These are phyloP conservation scores for Metschnikowia corniflorae DNA, from an alignment of 805 yeast species.

Conservation along the genomic window DNA sequence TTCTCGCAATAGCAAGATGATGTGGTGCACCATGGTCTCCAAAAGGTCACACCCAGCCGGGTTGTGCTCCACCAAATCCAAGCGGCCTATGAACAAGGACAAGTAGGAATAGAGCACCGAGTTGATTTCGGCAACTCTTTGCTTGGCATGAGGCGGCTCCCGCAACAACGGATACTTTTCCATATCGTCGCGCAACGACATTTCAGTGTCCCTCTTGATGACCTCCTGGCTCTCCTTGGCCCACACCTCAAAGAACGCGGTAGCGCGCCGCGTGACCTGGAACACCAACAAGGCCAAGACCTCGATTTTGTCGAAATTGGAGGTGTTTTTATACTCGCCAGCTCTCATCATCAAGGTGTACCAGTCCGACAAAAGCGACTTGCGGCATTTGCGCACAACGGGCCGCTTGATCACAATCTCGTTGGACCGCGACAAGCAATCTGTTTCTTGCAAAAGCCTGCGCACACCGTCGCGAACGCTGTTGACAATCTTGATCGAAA, in stretches of 20 bases:
- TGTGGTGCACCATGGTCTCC: slow-evolving; percentile 65
- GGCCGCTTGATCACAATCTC: slow-evolving; percentile 64
- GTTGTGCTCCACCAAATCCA: slow-evolving; percentile 75
- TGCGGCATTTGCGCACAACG: slow-evolving; percentile 59
- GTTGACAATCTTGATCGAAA: slow-evolving; percentile 56
- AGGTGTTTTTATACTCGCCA: slow-evolving; percentile 66
- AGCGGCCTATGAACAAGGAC: slow-evolving; percentile 67
- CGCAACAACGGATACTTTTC: slow-evolving; percentile 44
- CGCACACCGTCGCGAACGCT: slow-evolving; percentile 73
- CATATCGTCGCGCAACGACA: slow-evolving; percentile 33
- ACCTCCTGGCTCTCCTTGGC: slow-evolving; percentile 54
- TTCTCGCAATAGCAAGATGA: slow-evolving; percentile 62
- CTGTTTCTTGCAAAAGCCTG: slow-evolving; percentile 57
- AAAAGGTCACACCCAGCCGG: slow-evolving; percentile 64
- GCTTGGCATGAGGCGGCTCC: slow-evolving; percentile 58
- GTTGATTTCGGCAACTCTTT: slow-evolving; percentile 62
- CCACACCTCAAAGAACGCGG: slow-evolving; percentile 69
- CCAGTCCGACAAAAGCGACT: slow-evolving; percentile 72
- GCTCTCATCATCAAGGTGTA: slow-evolving; percentile 73
- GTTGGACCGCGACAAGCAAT: slow-evolving; percentile 71
- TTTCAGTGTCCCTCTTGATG: slow-evolving; percentile 35
- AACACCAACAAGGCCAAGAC: slow-evolving; percentile 60
- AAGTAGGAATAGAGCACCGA: slow-evolving; percentile 57
- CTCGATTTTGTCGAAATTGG: slow-evolving; percentile 54
- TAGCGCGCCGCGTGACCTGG: slow-evolving; percentile 64